phyloP scores from a whole-genome alignment of 148 eudicot species.

The Arctostaphylos glauca region DNA sequence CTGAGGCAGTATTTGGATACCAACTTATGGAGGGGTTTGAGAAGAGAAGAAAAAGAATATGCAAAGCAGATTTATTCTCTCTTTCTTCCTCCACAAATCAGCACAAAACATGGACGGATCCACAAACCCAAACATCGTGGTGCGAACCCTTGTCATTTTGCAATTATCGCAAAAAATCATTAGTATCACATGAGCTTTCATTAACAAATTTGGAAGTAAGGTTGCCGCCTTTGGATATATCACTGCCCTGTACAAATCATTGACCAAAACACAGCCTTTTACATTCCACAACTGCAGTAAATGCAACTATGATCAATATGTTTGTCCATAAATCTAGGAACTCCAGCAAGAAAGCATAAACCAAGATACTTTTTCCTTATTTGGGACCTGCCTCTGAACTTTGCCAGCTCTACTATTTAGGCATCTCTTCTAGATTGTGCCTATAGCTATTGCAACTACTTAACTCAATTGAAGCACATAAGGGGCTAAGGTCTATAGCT shows the following conservation, averaged over 20 bases:
- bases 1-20: not conserved
- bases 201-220: not conserved
- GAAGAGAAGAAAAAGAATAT: not conserved
- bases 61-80: not conserved
- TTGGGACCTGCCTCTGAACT: not conserved
- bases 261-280: not conserved
- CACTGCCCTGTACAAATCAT: not conserved
- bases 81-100: not conserved
- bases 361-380: not conserved
- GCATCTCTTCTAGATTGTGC: not conserved
- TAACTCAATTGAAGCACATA: not conserved
- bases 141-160: not conserved
- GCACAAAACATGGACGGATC: not conserved
- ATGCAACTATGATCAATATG: not conserved
- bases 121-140: not conserved
- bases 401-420: not conserved
- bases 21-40: not conserved
- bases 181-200: not conserved
- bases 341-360: not conserved
- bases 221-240: not conserved
- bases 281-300: not conserved
- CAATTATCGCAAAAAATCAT: not conserved
- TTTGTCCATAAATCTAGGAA: not conserved
- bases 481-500: not conserved
- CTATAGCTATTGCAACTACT: not conserved